Conservation (phyloP, 202 grass and related monocot species). For the Setaria italica region DNA sequence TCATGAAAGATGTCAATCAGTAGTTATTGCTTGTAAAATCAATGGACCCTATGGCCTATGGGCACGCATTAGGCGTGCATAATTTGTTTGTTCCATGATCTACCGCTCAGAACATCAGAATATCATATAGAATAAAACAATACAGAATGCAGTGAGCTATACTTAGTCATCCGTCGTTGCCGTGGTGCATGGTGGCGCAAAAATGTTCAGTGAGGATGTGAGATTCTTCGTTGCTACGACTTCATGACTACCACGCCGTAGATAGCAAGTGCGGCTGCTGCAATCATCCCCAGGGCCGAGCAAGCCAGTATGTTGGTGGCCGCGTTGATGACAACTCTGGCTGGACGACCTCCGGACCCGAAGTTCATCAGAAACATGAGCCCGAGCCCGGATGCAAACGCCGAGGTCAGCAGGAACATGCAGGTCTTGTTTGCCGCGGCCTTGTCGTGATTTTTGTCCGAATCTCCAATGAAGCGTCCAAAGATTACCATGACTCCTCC, state of each 20-base stretch:
- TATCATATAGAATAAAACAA: too few relatives aligned
- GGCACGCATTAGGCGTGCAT: too few relatives aligned
- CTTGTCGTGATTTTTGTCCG: neutral
- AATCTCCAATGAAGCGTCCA: neutral
- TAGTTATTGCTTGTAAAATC: too few relatives aligned
- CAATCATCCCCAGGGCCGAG: neutral
- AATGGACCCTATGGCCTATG: too few relatives aligned
- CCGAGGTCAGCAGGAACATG: slow-evolving; percentile 2
- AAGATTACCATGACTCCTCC: neutral
- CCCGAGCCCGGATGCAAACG: neutral
- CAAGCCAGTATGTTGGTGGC: neutral
- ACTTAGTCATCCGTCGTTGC: too few relatives aligned
- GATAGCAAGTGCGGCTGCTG: neutral
- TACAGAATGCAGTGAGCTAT: too few relatives aligned
- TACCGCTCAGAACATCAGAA: too few relatives aligned
- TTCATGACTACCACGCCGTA: neutral
- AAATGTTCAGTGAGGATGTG: too few relatives aligned
- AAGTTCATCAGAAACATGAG: neutral
- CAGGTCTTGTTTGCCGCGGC: neutral
- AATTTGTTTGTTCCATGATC: too few relatives aligned
- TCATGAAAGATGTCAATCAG: too few relatives aligned
- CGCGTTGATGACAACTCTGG: neutral
- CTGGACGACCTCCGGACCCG: neutral
- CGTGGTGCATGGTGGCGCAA: too few relatives aligned
- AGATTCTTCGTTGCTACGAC: neutral